Evolutionary conservation across 805 yeast species (phyloP), one percentile per base, ranked within the genome.

Genomic region (Candida vaughaniae): DNA sequence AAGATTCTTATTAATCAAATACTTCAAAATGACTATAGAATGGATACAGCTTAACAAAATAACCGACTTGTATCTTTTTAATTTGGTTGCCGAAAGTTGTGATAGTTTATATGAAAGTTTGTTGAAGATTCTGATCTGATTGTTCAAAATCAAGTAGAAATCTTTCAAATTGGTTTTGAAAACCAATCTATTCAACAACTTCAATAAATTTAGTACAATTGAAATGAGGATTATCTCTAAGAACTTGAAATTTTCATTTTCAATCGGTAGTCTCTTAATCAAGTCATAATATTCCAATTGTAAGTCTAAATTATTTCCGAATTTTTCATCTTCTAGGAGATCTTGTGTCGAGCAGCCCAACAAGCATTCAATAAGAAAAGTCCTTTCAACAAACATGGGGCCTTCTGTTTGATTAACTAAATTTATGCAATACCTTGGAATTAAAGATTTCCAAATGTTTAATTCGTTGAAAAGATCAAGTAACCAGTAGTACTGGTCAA

Each of bases 381-480:
- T 36, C 16, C 32, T 39, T 15, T 34, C 25, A 3, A 41, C 25
- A 6, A 22, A 18, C 28, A 19, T 8, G 7, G 19, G 15, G 2
- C 5, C 17, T 3, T 39, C 41, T 6, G 12, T 7, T 12, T 26
- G 22, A 29, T 45, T 39, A 9, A 42, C 31, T 33, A 46, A 39
- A 17, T 41, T 42, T 12, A 64, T 38, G 41, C 69, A 61, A 37
- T 58, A 62, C 12, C 47, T 44, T 2, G 72, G 72, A 7, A 67
- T 47, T 9, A 60, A 41, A 16, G 56, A 47, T 41, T 63, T 64
- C 72, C 72, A 67, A 11, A 66, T 46, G 29, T 48, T 41, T 22
- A 63, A 39, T n/a, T 62, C 71, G 33, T 67, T 67, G 39, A 64
- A 65, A 18, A 67, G 42, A 45, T 67, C 73, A 15, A 67, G 47